Evolutionary conservation across 2,329 filamentous ascomycete genomes (phyloP).

Genomic region (Epichloe sp.): DNA sequence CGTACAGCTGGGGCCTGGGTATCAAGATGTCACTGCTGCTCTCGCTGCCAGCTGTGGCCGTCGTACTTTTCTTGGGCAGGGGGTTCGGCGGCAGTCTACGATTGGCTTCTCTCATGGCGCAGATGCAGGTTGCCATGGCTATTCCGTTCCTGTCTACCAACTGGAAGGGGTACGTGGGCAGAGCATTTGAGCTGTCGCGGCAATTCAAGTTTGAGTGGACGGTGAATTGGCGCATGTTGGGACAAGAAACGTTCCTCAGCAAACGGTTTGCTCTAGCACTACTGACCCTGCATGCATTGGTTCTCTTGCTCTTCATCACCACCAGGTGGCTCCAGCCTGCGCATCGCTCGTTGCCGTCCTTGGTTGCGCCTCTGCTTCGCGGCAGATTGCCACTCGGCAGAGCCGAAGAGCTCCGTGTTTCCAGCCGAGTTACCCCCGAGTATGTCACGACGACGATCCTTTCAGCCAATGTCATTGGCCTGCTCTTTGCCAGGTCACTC

Average conservation of each 20-base stretch:
- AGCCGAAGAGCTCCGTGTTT: slow-evolving; percentile 42
- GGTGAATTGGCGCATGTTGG: slow-evolving; percentile 96
- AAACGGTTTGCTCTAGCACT: slow-evolving; percentile 54
- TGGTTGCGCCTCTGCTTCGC: slow-evolving; percentile 33
- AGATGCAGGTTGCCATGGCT: slow-evolving; percentile 59
- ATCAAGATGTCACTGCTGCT: slow-evolving; percentile 91
- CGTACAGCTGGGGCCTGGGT: slow-evolving; percentile 71
- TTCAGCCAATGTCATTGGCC: slow-evolving; percentile 62
- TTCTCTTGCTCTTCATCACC: slow-evolving; percentile 54
- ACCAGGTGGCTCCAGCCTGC: slow-evolving; percentile 63
- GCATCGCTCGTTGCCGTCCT: slow-evolving; percentile 39
- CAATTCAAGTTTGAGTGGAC: slow-evolving; percentile 97
- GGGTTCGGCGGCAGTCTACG: slow-evolving; percentile 53
- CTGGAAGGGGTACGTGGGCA: slow-evolving; percentile 56
- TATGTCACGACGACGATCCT: slow-evolving; percentile 70
- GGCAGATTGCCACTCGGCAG: slow-evolving; percentile 31
- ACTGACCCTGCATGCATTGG: slow-evolving; percentile 47
- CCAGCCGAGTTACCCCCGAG: slow-evolving; percentile 48
- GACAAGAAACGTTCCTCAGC: slow-evolving; percentile 64
- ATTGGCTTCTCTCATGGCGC: slow-evolving; percentile 57
- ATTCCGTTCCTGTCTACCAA: slow-evolving; percentile 58
- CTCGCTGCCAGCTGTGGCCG: slow-evolving; percentile 64
- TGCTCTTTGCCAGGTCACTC: slow-evolving; percentile 75
- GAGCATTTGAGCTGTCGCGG: slow-evolving; percentile 82
- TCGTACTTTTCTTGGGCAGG: slow-evolving; percentile 61